Evolutionary conservation across 164 flowering plant species (phyloP).

Genomic region (Sedum album): DNA sequence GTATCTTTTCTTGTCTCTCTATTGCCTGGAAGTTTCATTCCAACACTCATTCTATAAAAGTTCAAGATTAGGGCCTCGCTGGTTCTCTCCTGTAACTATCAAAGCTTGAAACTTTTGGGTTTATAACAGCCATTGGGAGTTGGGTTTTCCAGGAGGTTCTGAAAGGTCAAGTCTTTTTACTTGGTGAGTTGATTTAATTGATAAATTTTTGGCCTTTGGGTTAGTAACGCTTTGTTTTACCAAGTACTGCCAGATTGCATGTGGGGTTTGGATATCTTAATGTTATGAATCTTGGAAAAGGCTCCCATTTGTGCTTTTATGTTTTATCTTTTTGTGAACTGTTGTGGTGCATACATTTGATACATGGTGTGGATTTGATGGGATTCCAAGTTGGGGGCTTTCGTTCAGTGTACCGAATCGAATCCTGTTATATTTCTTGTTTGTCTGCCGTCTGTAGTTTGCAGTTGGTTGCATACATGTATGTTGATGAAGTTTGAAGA

Average conservation of each 20-base stretch:
- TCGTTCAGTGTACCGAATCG: not conserved
- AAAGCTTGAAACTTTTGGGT: not conserved
- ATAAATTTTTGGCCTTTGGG: not conserved
- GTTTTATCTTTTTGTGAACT: not conserved
- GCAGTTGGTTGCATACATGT: not conserved
- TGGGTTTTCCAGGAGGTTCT: not conserved
- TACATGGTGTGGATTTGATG: conserved; percentile 6
- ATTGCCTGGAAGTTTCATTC: not conserved
- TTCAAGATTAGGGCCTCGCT: no score
- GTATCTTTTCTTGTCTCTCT: not conserved
- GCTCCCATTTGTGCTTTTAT: not conserved
- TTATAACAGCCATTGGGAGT: not conserved
- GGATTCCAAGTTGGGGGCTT: conserved; percentile 9
- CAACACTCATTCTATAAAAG: no score
- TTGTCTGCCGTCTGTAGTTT: not conserved
- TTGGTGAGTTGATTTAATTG: not conserved
- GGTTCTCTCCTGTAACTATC: no score
- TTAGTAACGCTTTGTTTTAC: not conserved
- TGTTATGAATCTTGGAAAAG: conserved; percentile 14
- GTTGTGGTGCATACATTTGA: conserved; percentile 6
- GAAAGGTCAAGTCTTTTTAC: not conserved
- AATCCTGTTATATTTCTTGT: not conserved
- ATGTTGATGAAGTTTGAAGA: not conserved
- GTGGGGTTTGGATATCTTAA: not conserved
- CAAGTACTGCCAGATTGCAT: not conserved